Base-by-base conservation (phyloP, 73 alveolate species). In the Paramecium tetraurelia region DNA sequence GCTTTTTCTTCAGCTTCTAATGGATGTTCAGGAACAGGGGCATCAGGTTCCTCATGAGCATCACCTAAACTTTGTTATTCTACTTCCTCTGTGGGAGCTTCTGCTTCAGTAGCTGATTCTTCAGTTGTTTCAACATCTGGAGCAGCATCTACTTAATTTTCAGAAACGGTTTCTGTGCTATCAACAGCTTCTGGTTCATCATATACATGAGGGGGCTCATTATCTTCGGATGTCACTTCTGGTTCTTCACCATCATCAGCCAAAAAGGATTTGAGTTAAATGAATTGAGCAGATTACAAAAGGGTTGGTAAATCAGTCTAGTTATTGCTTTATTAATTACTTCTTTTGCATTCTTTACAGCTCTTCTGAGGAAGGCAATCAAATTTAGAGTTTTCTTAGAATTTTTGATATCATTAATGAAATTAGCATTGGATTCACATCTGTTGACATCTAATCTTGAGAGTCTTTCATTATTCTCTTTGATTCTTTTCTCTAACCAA, bases 371-470 rank as follows among this genome's bases (percentile, higher is more conserved):
- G 87, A 75, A 75, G 20, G 38, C 48, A 40, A 75, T 75, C 18
- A 75, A 31, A 36, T 75, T 75, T 44, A 75, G n/a, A 21, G 48
- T 36, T 20, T 75, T 75, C 48, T 75, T 75, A 20, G 68, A 36
- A 44, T 75, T 29, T 7, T 75, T 75, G 5, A 75, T 44, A 75
- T 75, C 87, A 18, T 75, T 75, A 3, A 75, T 75, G 48, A 75
- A 75, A 75, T 75, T 75, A 40, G 87, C 33, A 75, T 75, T 75
- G 16, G 87, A 75, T 75, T 75, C 87, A 75, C 87, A 75, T 75
- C 87, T 75, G 18, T 75, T 75, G 3, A 75, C 7, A 36, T 75
- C 87, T 18, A 75, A 75, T 75, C 87, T 75, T 33, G 14, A 36
- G 9, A 75, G 58, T 16, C 87, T 29, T 33, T 29, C 87, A 36